Base-by-base conservation (phyloP, 805 yeast genomes). In the Pichia ethanolica region DNA sequence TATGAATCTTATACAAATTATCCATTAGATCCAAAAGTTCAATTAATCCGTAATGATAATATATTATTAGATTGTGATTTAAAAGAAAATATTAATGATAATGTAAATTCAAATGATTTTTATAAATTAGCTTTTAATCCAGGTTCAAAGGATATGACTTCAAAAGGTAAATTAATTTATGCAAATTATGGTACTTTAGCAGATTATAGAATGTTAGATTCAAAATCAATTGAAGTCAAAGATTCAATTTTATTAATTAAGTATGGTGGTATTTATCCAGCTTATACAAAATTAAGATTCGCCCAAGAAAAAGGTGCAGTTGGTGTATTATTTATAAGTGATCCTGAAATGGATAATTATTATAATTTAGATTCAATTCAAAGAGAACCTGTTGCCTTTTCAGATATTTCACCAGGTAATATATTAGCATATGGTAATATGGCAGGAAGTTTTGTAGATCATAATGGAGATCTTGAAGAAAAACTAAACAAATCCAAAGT, bases 391-490 rank as follows among this genome's bases (percentile, higher is more conserved):
- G 85, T 82, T 5, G 85, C 81, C 0, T 55, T 58, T 35, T 73
- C 83, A 0, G 79, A 82, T 49, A 67, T 66, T 47, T 76, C 79
- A 50, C 78, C 91, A 1, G 97, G 97, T 8, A 93, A 89, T 63
- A 77, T 89, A 4, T 62, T 86, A 35, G 75, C 86, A 3, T 95
- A 96, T 0, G 96, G 95, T 2, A 81, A 84, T 82, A 71, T 83
- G 0, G 54, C 56, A 2, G 44, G 35, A 11, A 54, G 50, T 39
- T 28, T 41, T 9, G 45, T 68, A 77, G 26, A 68, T 68, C 38
- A 70, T 68, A 26, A 63, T 65, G 48, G 66, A 66, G 42, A 70
- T 70, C 13, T 70, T 72, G 48, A 60, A 70, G 14, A 67, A 65
- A 12, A 56, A 35, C 68, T 80, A 68, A 64, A 70, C 5, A 67